phyloP scores from a whole-genome alignment of 345 rosid genomes.

The Lagerstroemia speciosa region DNA sequence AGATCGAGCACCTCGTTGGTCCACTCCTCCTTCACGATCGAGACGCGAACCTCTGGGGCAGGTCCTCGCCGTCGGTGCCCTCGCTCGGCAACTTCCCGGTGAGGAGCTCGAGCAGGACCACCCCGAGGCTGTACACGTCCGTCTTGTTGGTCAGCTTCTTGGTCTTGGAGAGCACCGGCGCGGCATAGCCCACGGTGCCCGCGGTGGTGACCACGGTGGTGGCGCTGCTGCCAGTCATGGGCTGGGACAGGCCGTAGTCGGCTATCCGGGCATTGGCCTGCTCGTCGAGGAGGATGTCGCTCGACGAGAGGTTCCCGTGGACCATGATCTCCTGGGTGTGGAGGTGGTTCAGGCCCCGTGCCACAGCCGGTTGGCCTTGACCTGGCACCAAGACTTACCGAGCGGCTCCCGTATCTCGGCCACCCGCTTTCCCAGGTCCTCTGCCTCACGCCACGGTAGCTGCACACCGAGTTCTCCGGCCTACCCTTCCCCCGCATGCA shows the following conservation, averaged over 20 bases:
- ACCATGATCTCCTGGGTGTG: slow-evolving; percentile 64
- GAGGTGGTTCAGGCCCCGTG: slow-evolving; percentile 68
- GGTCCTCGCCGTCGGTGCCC: slow-evolving; percentile 66
- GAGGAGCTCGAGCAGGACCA: slow-evolving; percentile 66
- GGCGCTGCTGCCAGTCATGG: slow-evolving; percentile 2
- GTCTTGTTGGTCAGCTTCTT: slow-evolving; percentile 78
- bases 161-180: slow-evolving; percentile 81
- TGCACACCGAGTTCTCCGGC: slow-evolving; percentile 54
- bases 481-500: slow-evolving; percentile 86
- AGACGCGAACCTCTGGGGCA: slow-evolving; percentile 97
- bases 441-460: slow-evolving; percentile 76
- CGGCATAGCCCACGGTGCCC: slow-evolving; percentile 74
- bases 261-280: slow-evolving; percentile 56
- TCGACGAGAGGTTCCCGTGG: slow-evolving; percentile 44
- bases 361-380: slow-evolving; percentile 46
- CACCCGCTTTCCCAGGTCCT: slow-evolving; percentile 84
- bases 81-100: slow-evolving; percentile 91
- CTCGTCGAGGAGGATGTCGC: slow-evolving; percentile 42
- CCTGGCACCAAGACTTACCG: neutral
- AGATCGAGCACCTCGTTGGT: slow-evolving; percentile 85
- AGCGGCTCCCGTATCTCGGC: slow-evolving; percentile 69
- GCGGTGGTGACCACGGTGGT: slow-evolving; percentile 74
- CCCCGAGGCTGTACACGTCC: slow-evolving; percentile 83
- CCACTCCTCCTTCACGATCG: slow-evolving; percentile 91
- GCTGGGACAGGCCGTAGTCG: slow-evolving; percentile 1